Conservation (phyloP, 257 asterid species). For the Fraxinus excelsior region DNA sequence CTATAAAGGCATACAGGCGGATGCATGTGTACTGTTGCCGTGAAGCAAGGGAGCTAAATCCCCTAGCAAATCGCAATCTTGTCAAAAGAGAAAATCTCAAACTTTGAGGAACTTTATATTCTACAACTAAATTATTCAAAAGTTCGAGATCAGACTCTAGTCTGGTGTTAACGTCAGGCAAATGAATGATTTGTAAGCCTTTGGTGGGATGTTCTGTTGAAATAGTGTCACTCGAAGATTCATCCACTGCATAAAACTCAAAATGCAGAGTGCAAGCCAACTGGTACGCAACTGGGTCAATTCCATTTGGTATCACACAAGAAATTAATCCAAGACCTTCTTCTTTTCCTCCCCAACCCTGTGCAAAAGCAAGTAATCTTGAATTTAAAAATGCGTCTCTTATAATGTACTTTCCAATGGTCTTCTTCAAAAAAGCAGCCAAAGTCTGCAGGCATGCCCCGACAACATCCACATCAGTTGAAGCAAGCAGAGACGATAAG, state of each 20-base stretch:
- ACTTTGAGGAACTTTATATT: constrained; percentile 74
- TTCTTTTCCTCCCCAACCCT: constrained; percentile 99
- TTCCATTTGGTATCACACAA: constrained; percentile 59
- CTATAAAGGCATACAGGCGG: constrained; percentile 89
- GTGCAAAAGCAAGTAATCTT: constrained; percentile 88
- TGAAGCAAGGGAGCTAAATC: constrained; percentile 64
- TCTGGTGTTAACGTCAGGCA: constrained; percentile 61
- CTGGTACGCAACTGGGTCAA: constrained; percentile 62
- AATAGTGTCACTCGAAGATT: constrained; percentile 45
- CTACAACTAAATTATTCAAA: constrained; percentile 66
- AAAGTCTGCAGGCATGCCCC: constrained; percentile 93
- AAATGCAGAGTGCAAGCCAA: constrained; percentile 90
- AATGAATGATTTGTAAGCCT: constrained; percentile 82
- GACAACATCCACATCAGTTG: constrained; percentile 85
- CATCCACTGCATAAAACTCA: constrained; percentile 83
- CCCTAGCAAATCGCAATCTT: constrained; percentile 88
- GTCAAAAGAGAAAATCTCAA: constrained; percentile 93
- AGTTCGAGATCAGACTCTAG: constrained; percentile 82
- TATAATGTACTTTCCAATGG: constrained; percentile 78
- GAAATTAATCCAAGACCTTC: constrained; percentile 96
- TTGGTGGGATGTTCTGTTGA: constrained; percentile 39
- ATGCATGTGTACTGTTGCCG: constrained; percentile 92
- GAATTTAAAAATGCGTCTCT: constrained; percentile 84
- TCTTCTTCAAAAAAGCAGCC: constrained; percentile 91
- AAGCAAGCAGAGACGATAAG: constrained; percentile 87